phyloP scores from a whole-genome alignment of 257 asterid genomes.

The Gentiana straminea region DNA sequence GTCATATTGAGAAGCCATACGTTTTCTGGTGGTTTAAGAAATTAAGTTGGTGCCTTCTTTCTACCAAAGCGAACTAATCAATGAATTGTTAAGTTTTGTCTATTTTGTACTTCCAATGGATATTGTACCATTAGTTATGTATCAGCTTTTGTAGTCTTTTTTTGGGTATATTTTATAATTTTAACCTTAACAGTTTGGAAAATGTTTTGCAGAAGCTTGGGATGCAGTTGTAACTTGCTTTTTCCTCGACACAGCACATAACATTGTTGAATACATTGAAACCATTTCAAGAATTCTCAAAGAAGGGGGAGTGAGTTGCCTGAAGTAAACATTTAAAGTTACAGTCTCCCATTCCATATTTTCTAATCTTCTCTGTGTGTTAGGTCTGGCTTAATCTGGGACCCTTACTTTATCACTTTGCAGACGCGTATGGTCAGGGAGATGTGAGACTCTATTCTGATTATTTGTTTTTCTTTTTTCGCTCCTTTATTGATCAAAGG shows the following conservation, averaged over 20 bases:
- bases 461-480: background rate
- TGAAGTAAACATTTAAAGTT: slow-evolving; percentile 10
- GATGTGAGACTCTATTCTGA: slow-evolving; percentile 46
- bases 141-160: background rate
- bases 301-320: slow-evolving; percentile 80
- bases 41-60: too few relatives aligned
- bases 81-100: too few relatives aligned
- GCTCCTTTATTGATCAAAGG: too few relatives aligned
- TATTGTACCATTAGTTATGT: too few relatives aligned
- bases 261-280: slow-evolving; percentile 84
- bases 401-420: slow-evolving; percentile 92
- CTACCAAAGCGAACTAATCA: too few relatives aligned
- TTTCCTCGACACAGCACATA: slow-evolving; percentile 97
- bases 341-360: background rate
- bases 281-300: slow-evolving; percentile 75
- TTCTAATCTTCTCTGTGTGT: too few relatives aligned
- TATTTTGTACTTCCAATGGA: too few relatives aligned
- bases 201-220: slow-evolving; percentile 65
- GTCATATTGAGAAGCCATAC: too few relatives aligned
- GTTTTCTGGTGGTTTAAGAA: too few relatives aligned
- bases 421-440: slow-evolving; percentile 66
- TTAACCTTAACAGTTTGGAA: background rate
- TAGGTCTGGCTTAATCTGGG: slow-evolving; percentile 98
- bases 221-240: slow-evolving; percentile 97
- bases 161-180: slow-evolving; percentile 5